Conservation (phyloP, 2,329 filamentous ascomycete genomes). For the Hirsutella thompsonii region DNA sequence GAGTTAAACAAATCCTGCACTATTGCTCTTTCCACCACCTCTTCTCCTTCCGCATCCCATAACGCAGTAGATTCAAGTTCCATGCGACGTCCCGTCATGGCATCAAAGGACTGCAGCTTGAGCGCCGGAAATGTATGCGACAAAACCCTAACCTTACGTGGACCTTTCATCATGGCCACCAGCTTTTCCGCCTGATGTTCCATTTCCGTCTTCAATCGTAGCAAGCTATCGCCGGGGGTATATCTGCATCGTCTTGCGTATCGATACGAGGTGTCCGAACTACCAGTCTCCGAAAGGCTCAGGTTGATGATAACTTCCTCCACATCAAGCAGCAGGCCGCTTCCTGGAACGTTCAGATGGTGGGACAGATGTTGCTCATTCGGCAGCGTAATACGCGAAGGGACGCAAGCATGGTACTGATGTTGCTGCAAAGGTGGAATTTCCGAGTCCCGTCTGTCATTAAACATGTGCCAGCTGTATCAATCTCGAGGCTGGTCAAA, state of each 20-base stretch:
- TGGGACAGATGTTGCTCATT: slow-evolving; percentile 4
- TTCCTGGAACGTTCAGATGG: background rate
- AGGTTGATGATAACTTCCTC: slow-evolving; percentile 4
- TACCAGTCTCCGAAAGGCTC: slow-evolving; percentile 3
- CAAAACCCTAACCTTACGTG: slow-evolving; percentile 4
- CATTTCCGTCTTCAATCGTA: background rate
- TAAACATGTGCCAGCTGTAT: slow-evolving; percentile 3
- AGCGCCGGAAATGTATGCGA: slow-evolving; percentile 5
- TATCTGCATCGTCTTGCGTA: slow-evolving; percentile 1
- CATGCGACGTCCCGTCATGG: slow-evolving; percentile 3
- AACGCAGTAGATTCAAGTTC: background rate
- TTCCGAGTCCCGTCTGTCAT: background rate
- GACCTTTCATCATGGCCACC: slow-evolving; percentile 2
- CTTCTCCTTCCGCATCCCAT: slow-evolving; percentile 5
- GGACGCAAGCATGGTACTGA: slow-evolving; percentile 2
- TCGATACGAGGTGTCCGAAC: slow-evolving; percentile 2
- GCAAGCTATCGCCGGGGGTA: background rate
- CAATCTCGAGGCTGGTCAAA: slow-evolving; percentile 5
- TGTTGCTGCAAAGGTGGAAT: slow-evolving; percentile 3
- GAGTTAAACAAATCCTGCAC: slow-evolving; percentile 1
- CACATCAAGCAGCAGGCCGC: background rate
- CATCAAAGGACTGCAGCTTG: slow-evolving; percentile 4
- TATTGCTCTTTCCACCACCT: slow-evolving; percentile 2
- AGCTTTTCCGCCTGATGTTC: slow-evolving; percentile 1
- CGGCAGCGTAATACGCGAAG: slow-evolving; percentile 5